Evolutionary conservation across 768 basidiomycete species (phyloP).

Genomic region (Tulasnella sp.): DNA sequence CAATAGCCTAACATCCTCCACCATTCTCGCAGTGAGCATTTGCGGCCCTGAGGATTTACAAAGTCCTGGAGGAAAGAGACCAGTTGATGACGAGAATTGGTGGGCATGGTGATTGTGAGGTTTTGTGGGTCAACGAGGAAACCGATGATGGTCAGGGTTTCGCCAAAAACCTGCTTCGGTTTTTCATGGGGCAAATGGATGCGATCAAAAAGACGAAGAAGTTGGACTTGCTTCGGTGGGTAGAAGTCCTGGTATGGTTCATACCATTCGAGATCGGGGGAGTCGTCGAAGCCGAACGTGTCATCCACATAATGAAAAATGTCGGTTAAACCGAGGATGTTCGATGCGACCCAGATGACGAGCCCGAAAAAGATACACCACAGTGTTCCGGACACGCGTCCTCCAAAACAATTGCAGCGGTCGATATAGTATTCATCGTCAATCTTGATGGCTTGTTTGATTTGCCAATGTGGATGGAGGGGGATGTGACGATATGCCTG

Average conservation of each 20-base stretch:
- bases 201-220: slow-evolving; percentile 33
- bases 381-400: slow-evolving; percentile 21
- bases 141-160: slow-evolving; percentile 29
- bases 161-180: slow-evolving; percentile 31
- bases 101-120: slow-evolving; percentile 26
- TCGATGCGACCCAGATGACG: slow-evolving; percentile 30
- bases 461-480: slow-evolving; percentile 32
- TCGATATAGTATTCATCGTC: slow-evolving; percentile 26
- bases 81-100: slow-evolving; percentile 19
- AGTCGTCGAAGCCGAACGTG: slow-evolving; percentile 21
- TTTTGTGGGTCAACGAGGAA: slow-evolving; percentile 29
- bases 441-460: slow-evolving; percentile 29
- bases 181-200: slow-evolving; percentile 31
- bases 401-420: slow-evolving; percentile 28
- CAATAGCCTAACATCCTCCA: slow-evolving; percentile 29
- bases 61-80: slow-evolving; percentile 16
- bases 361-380: slow-evolving; percentile 28
- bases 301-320: slow-evolving; percentile 31
- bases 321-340: slow-evolving; percentile 17
- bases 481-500: slow-evolving; percentile 31
- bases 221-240: slow-evolving; percentile 27
- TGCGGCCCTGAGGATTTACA: neutral
- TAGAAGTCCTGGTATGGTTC: slow-evolving; percentile 23
- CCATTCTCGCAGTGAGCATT: slow-evolving; percentile 20
- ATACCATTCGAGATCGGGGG: slow-evolving; percentile 24